These are phyloP conservation scores for Leccinum longicurvipes DNA, from an alignment of 768 basidiomycete genomes.

Conservation along the genomic window DNA sequence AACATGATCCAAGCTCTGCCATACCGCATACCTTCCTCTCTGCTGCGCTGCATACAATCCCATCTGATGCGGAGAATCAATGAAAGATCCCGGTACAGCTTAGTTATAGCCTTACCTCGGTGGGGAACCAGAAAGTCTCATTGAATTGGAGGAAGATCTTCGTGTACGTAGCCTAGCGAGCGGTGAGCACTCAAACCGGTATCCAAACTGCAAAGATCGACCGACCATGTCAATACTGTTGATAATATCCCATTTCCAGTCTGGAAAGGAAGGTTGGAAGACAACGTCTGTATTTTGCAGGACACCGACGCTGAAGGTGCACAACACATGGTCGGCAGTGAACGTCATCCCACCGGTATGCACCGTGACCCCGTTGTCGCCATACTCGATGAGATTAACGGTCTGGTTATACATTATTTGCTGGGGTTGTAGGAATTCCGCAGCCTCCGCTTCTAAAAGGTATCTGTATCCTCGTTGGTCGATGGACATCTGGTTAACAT, in stretches of 20 bases:
- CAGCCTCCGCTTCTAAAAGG: conserved; percentile 54
- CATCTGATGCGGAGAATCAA: conserved; percentile 16
- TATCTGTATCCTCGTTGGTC: conserved; percentile 63
- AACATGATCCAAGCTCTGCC: conserved; percentile 60
- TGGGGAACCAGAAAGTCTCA: conserved; percentile 56
- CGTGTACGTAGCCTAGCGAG: conserved; percentile 49
- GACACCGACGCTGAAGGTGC: conserved; percentile 70
- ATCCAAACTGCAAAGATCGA: background rate
- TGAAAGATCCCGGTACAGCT: background rate
- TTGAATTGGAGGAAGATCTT: conserved; percentile 68
- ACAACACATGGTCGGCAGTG: conserved; percentile 55
- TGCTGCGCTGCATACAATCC: conserved; percentile 55
- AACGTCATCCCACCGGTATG: conserved; percentile 44
- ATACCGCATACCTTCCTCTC: conserved; percentile 62
- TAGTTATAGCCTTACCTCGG: conserved; percentile 30
- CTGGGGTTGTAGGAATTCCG: conserved; percentile 43
- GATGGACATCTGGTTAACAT: conserved; percentile 48
- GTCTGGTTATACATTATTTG: conserved; percentile 51
- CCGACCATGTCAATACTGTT: conserved; percentile 58
- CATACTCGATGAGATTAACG: conserved; percentile 47
- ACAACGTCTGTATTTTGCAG: conserved; percentile 59
- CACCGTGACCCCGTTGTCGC: conserved; percentile 45
- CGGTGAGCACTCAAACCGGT: background rate
- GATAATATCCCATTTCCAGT: conserved; percentile 64
- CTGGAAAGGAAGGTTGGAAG: conserved; percentile 55